Conservation (phyloP, 768 basidiomycete species). For the Naganishia antarctica region DNA sequence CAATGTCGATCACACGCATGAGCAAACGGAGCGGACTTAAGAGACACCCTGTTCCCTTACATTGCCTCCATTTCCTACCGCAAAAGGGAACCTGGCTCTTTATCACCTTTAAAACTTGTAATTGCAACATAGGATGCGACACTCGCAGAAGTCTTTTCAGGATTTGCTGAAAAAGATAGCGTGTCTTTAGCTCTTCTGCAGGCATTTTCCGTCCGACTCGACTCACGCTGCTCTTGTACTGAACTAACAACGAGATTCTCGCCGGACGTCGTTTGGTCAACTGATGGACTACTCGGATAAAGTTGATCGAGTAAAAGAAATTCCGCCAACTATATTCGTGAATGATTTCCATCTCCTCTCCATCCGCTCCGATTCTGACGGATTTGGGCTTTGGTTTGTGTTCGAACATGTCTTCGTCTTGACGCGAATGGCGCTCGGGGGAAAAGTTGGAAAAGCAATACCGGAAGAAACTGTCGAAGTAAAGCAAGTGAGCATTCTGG, state of each 20-base stretch:
- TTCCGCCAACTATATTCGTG: conserved; percentile 96
- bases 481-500: background rate
- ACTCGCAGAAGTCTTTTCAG: conserved; percentile 91
- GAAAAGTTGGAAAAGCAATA: conserved; percentile 74
- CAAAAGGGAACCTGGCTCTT: conserved; percentile 99
- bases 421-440: conserved; percentile 47
- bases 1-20: background rate
- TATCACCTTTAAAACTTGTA: conserved; percentile 92
- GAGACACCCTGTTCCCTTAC: conserved; percentile 53
- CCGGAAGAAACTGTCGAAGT: conserved; percentile 77
- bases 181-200: background rate
- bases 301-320: conserved; percentile 95
- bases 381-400: conserved; percentile 49
- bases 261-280: conserved; percentile 90
- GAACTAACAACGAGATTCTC: conserved; percentile 89
- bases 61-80: conserved; percentile 95
- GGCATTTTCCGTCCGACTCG: too few species aligned
- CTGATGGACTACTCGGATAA: conserved; percentile 96
- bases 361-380: conserved; percentile 60
- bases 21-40: background rate
- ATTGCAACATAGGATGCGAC: conserved; percentile 85
- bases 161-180: conserved; percentile 64
- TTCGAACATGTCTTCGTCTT: conserved; percentile 39
- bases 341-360: conserved; percentile 86
- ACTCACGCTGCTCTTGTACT: conserved; percentile 93